phyloP scores from a whole-genome alignment of 352 stramenopile genomes.

The Nothophytophthora sp. region DNA sequence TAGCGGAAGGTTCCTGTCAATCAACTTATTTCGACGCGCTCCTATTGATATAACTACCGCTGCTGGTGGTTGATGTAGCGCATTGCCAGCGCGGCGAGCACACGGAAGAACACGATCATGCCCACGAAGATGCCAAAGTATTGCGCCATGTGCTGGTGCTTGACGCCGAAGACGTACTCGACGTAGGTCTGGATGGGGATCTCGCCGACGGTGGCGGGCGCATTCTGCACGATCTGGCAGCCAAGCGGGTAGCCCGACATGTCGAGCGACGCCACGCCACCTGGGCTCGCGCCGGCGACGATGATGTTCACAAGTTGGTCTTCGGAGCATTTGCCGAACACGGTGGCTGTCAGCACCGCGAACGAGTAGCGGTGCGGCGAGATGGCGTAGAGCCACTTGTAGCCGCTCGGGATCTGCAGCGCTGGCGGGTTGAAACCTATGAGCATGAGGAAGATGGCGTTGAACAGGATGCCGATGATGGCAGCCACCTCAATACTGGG shows the following conservation, averaged over 20 bases:
- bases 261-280: conserved; percentile 9
- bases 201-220: conserved; percentile 19
- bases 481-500: conserved; percentile 38
- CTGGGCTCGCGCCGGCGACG: conserved; percentile 4
- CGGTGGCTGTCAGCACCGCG: conserved; percentile 26
- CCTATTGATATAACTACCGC: conserved; percentile 16
- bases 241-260: conserved; percentile 23
- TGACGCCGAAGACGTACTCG: conserved; percentile 40
- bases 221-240: conserved; percentile 35
- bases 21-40: too few relatives aligned
- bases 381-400: conserved; percentile 48
- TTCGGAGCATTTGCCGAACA: conserved; percentile 36
- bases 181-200: conserved; percentile 39
- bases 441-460: conserved; percentile 35
- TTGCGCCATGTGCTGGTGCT: conserved; percentile 34
- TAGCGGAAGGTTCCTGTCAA: too few relatives aligned
- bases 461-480: conserved; percentile 38
- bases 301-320: conserved; percentile 21
- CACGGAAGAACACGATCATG: conserved; percentile 38
- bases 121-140: conserved; percentile 33
- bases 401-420: conserved; percentile 32
- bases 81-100: conserved; percentile 39
- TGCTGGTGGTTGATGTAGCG: conserved; percentile 50
- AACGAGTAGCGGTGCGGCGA: conserved; percentile 37
- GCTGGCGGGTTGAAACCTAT: conserved; percentile 47